Conservation (phyloP, 2,329 filamentous ascomycete species). For the Colletotrichum incanum region DNA sequence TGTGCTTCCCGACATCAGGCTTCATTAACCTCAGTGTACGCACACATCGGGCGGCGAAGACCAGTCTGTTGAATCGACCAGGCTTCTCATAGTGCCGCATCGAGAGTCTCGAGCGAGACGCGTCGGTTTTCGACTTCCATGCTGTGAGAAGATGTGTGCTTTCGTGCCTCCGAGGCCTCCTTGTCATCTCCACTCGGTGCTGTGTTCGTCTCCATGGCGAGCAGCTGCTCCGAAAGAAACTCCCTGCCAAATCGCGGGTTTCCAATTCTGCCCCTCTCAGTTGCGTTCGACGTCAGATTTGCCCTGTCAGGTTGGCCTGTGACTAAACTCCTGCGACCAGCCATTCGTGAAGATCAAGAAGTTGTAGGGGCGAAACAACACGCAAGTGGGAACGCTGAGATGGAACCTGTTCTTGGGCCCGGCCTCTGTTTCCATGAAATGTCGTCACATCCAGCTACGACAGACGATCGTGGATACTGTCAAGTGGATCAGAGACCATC, state of each 20-base stretch:
- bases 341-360: background rate
- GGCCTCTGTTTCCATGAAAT: background rate
- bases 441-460: background rate
- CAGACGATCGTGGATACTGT: background rate
- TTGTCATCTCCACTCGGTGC: conserved; percentile 14
- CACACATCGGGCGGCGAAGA: background rate
- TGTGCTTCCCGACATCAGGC: no score
- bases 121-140: background rate
- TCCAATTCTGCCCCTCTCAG: background rate
- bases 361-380: background rate
- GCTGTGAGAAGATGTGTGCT: conserved; percentile 14
- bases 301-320: background rate
- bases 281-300: background rate
- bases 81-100: conserved; percentile 2
- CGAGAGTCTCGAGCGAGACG: conserved; percentile 3
- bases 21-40: background rate
- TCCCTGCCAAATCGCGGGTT: no score
- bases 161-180: conserved; percentile 6
- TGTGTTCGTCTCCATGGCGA: conserved; percentile 25
- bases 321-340: no score
- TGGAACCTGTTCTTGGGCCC: background rate
- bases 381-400: background rate
- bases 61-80: background rate
- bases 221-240: conserved; percentile 2
- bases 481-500: background rate